Conservation (phyloP, 768 basidiomycete species). For the Lentinula boryana region DNA sequence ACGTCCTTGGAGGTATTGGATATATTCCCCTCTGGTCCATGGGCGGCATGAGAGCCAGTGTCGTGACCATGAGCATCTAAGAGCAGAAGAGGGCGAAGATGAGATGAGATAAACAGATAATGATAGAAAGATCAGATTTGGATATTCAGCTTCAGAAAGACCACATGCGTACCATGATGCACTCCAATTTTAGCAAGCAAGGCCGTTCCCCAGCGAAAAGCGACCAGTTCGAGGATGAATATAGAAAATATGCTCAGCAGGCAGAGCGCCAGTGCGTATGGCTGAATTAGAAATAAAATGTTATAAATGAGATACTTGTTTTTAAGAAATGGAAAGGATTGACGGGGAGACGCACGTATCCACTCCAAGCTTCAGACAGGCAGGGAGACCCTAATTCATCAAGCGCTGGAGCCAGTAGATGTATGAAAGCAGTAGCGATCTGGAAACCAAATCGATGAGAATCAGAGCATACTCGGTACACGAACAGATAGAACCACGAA, state of each 20-base stretch:
- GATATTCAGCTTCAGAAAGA: not conserved
- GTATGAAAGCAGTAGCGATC: slow-evolving; percentile 90
- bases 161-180: slow-evolving; percentile 41
- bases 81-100: not conserved
- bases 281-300: slow-evolving; percentile 32
- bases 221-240: slow-evolving; percentile 80
- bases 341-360: slow-evolving; percentile 52
- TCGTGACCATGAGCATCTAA: slow-evolving; percentile 67
- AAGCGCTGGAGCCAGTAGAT: slow-evolving; percentile 72
- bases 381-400: slow-evolving; percentile 68
- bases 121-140: not conserved
- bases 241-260: slow-evolving; percentile 78
- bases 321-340: not conserved
- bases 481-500: slow-evolving; percentile 26
- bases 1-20: not conserved
- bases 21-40: slow-evolving; percentile 52
- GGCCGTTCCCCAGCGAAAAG: slow-evolving; percentile 80
- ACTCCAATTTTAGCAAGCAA: slow-evolving; percentile 65
- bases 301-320: no score
- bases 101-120: slow-evolving; percentile 1
- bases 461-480: not conserved
- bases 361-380: slow-evolving; percentile 60
- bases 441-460: slow-evolving; percentile 19
- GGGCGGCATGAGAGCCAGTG: slow-evolving; percentile 53
- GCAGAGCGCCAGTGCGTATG: slow-evolving; percentile 77